Conservation (phyloP, 495 filamentous ascomycete species). For the Neurospora sp. region DNA sequence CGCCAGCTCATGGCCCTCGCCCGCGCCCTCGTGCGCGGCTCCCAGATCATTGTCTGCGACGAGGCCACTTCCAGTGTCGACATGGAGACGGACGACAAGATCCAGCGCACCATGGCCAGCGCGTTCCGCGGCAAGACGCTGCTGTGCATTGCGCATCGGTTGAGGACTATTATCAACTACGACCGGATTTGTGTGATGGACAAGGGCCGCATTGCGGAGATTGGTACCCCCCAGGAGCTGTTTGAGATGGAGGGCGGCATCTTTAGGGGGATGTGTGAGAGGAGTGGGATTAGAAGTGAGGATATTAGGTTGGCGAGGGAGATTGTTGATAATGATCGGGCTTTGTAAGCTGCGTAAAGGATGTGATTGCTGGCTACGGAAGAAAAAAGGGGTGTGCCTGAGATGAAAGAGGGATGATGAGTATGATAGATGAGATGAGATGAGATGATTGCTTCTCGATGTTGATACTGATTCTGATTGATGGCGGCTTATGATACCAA, state of each 20-base stretch:
- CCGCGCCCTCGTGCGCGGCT: slow-evolving; percentile 73
- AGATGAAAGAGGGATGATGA: not conserved
- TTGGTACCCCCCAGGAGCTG: slow-evolving; percentile 63
- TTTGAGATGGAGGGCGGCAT: slow-evolving; percentile 56
- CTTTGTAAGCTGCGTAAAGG: no score
- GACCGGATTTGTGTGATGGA: slow-evolving; percentile 97
- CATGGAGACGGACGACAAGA: slow-evolving; percentile 93
- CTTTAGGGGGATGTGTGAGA: slow-evolving; percentile 86
- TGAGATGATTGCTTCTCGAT: not conserved
- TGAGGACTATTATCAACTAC: slow-evolving; percentile 88
- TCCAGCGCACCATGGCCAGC: slow-evolving; percentile 79
- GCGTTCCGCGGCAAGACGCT: slow-evolving; percentile 85
- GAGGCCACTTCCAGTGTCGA: slow-evolving; percentile 90
- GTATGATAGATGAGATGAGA: not conserved
- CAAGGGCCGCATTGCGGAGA: slow-evolving; percentile 70
- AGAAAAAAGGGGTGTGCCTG: no score
- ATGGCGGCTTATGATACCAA: not conserved
- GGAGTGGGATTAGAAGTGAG: slow-evolving; percentile 69
- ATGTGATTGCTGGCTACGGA: no score
- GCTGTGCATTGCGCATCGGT: slow-evolving; percentile 87
- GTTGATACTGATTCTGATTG: not conserved
- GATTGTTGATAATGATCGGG: not conserved
- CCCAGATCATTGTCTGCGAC: slow-evolving; percentile 91
- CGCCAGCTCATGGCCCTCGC: slow-evolving; percentile 93
- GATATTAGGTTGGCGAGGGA: slow-evolving; percentile 46